Conservation (phyloP, 2,329 filamentous ascomycete species). For the Xylaria sp. region DNA sequence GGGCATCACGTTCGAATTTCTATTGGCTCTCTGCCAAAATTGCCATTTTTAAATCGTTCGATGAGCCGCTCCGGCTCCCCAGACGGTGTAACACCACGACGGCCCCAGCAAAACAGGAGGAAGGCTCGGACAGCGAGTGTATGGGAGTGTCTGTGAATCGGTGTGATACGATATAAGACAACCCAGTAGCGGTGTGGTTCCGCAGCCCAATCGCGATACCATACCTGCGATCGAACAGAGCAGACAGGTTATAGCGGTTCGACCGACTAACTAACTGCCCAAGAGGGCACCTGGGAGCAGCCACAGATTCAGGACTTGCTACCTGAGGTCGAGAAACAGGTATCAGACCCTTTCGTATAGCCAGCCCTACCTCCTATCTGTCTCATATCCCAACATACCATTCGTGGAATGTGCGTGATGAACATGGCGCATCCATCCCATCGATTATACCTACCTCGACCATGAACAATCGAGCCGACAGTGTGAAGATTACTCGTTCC, state of each 20-base stretch:
- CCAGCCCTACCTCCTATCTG: neutral
- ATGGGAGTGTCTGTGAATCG: neutral
- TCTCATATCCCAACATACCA: no score
- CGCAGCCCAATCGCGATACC: neutral
- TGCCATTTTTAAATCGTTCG: conserved; percentile 14
- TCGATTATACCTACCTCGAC: conserved; percentile 10
- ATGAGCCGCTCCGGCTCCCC: conserved; percentile 9
- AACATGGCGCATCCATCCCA: neutral
- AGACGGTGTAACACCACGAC: conserved; percentile 14
- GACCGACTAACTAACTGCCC: neutral
- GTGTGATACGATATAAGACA: conserved; percentile 14
- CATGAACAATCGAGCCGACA: neutral
- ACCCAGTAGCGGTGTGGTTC: conserved; percentile 1
- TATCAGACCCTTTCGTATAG: neutral
- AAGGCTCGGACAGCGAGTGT: conserved; percentile 19
- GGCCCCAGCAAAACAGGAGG: conserved; percentile 1
- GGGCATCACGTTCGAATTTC: conserved; percentile 3
- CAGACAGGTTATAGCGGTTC: neutral
- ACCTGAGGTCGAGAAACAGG: neutral
- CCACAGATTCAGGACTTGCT: neutral
- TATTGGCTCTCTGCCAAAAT: conserved; percentile 18
- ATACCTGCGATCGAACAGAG: neutral
- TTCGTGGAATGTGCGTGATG: neutral
- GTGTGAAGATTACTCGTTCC: neutral
- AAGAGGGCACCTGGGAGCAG: neutral